Evolutionary conservation across 768 basidiomycete genomes (phyloP), one percentile per base, ranked within the genome.

Genomic region (Auriculariales sp.): DNA sequence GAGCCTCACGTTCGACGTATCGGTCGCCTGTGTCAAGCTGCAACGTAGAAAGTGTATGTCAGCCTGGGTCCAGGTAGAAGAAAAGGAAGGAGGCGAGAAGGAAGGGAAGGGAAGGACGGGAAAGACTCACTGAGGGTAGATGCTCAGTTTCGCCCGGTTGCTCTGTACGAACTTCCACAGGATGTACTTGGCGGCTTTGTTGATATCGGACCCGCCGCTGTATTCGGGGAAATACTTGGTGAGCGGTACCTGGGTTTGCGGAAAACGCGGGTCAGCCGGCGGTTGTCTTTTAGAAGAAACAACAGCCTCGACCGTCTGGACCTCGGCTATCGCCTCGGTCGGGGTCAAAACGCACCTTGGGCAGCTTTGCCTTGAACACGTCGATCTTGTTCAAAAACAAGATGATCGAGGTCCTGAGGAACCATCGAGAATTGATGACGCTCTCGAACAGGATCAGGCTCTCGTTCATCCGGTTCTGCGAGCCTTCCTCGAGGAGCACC

Each of bases 161-260:
- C 85, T 82, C 63, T 94, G 88, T 73, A 91, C 92, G 58, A 94
- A 97, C 58, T 85, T 70, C 92, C 90, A 95, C 31, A 97, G 68
- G 48, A 97, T 91, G 55, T 89, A 94, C 57, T 92, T 91, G 0
- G 91, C 89, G 2, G 89, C 90, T 63, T 93, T 93, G 68, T 90
- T 92, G 63, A 93, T 86, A 58, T 93, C 87, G 3, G 80, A 64
- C 3, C 89, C 89, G 28, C 88, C 88, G 0, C 85, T 84, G 62
- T 93, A 93, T 59, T 92, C 90, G 3, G 87, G 79, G 63, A 91
- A 92, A 61, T 83, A 83, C 35, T 69, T 68, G 53, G 84, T 82
- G n/a, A 89, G 64, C 3, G 83, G 83, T 0, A 83, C 75, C 80
- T 82, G 57, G 14, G 11, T 1, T 46, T 47, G 28, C 7, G 24